Conservation (phyloP, 352 stramenopile genomes). For the Phytopythium vexans region DNA sequence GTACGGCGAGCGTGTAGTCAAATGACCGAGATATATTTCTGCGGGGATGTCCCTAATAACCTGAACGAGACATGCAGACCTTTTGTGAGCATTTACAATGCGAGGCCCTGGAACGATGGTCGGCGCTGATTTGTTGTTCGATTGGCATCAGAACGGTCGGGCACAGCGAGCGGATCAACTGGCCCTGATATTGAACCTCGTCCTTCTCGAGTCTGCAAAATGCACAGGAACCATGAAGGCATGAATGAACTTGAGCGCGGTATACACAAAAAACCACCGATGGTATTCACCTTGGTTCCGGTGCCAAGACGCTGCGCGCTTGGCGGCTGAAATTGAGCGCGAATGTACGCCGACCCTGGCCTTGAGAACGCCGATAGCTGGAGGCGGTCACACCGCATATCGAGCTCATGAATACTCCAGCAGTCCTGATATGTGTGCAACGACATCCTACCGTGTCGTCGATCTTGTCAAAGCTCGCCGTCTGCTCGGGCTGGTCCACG, state of each 20-base stretch:
- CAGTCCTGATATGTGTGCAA: not conserved
- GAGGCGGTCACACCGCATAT: not conserved
- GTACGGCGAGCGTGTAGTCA: constrained; percentile 45
- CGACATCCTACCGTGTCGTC: constrained; percentile 34
- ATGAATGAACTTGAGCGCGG: not conserved
- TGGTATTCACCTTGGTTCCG: constrained; percentile 35
- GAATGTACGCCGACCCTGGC: constrained; percentile 66
- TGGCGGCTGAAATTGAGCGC: constrained; percentile 56
- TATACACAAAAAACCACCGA: not conserved
- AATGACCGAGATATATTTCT: no score
- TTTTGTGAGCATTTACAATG: constrained; percentile 19
- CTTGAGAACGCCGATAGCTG: constrained; percentile 77
- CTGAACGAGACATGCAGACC: no score
- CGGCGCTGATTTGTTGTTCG: constrained; percentile 49
- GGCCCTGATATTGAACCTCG: constrained; percentile 25
- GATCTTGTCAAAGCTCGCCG: constrained; percentile 32
- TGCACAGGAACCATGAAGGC: not conserved
- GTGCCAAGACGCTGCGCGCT: constrained; percentile 37
- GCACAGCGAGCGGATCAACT: constrained; percentile 60
- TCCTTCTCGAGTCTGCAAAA: constrained; percentile 44
- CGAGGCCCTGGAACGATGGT: constrained; percentile 58
- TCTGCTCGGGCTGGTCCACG: constrained; percentile 45
- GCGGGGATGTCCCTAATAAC: constrained; percentile 12
- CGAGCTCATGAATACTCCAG: not conserved
- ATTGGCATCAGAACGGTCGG: constrained; percentile 14